These are phyloP conservation scores for Cryptococcus hybrid DNA, from an alignment of 1,284 basidiomycete species.

Conservation along the genomic window DNA sequence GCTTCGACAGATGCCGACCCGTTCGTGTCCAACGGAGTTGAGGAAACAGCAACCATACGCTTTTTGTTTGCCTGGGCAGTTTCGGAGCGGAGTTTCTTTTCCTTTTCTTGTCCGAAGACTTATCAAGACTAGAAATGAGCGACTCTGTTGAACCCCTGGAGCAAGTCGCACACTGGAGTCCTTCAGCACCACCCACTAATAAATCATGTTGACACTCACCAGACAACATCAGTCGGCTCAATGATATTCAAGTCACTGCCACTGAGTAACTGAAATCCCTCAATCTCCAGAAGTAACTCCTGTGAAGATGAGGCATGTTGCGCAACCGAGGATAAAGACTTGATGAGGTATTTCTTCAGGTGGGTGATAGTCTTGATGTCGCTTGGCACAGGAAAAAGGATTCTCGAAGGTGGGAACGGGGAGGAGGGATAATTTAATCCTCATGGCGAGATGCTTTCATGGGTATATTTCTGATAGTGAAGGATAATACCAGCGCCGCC, in stretches of 20 bases:
- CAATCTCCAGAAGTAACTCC: slow-evolving; percentile 42
- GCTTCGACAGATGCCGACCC: no score
- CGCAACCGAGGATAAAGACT: slow-evolving; percentile 20
- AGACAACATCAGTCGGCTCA: slow-evolving; percentile 38
- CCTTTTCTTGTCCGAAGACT: no score
- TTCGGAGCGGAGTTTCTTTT: no score
- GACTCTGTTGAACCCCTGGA: slow-evolving; percentile 5
- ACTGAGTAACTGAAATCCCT: slow-evolving; percentile 48
- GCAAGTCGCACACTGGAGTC: slow-evolving; percentile 1
- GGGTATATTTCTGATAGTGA: no score
- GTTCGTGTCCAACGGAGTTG: no score
- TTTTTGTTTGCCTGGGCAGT: no score
- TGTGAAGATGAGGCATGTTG: slow-evolving; percentile 8
- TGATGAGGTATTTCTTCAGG: slow-evolving; percentile 26
- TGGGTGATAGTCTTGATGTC: slow-evolving; percentile 21
- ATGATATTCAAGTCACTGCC: slow-evolving; percentile 35
- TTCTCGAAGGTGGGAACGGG: slow-evolving; percentile 31
- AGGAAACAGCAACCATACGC: no score
- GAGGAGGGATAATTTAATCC: slow-evolving; percentile 35
- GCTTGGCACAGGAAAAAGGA: slow-evolving; percentile 30
- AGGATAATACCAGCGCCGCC: no score
- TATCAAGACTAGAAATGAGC: no score
- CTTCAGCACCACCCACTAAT: background rate
- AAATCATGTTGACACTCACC: slow-evolving; percentile 28
- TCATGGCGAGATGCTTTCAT: no score